These are phyloP conservation scores for Aureobasidium mangrovei DNA, from an alignment of 2,329 filamentous ascomycete species.

Conservation along the genomic window DNA sequence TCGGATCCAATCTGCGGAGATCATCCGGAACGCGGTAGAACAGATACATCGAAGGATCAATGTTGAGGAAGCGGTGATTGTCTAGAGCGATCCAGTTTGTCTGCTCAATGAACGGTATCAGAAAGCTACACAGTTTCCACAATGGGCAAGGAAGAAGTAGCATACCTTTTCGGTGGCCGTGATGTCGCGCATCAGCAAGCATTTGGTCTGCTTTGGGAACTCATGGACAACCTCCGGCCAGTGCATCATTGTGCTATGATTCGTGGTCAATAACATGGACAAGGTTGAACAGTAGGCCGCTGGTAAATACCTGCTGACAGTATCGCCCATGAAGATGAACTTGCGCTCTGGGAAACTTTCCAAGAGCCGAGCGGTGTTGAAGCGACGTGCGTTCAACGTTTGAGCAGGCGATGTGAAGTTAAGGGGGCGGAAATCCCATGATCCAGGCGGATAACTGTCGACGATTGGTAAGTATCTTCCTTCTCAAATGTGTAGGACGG, in stretches of 20 bases:
- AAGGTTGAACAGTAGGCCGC: too few relatives aligned
- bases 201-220: constrained; percentile 19
- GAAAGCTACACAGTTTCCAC: background rate
- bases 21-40: constrained; percentile 17
- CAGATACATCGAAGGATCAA: constrained; percentile 14
- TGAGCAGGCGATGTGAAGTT: constrained; percentile 14
- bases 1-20: constrained; percentile 12
- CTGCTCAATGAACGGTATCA: background rate
- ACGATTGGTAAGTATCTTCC: background rate
- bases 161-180: constrained; percentile 17
- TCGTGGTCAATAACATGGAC: too few relatives aligned
- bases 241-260: constrained; percentile 11
- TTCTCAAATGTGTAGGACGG: background rate
- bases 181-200: constrained; percentile 20
- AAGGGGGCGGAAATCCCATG: constrained; percentile 20
- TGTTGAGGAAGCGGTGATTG: constrained; percentile 7
- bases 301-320: constrained; percentile 1
- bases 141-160: background rate
- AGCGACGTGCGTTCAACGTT: constrained; percentile 15
- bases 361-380: constrained; percentile 17
- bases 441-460: constrained; percentile 18
- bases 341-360: constrained; percentile 19
- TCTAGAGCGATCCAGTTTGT: constrained; percentile 17
- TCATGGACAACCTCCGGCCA: constrained; percentile 17
- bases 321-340: constrained; percentile 22